Conservation (phyloP, 805 yeast genomes). For the Candida cerambycidarum region DNA sequence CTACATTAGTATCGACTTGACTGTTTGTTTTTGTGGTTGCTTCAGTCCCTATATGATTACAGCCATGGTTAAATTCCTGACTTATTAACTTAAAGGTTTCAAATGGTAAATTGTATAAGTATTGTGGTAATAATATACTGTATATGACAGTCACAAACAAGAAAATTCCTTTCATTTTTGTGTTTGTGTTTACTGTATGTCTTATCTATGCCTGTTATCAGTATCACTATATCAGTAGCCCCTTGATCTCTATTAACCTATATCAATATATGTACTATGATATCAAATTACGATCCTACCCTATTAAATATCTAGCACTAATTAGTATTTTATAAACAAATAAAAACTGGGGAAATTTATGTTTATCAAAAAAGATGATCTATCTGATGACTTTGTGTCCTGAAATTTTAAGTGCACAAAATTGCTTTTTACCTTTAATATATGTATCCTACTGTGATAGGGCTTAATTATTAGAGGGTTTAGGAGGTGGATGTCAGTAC, state of each 20-base stretch:
- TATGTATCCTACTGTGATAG: too few relatives aligned
- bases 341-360: constrained; percentile 1
- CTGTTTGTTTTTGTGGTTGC: too few relatives aligned
- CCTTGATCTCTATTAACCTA: too few relatives aligned
- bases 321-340: constrained; percentile 2
- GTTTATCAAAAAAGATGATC: constrained; percentile 7
- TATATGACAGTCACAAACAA: background rate
- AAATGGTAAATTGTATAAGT: constrained; percentile 2
- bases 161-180: background rate
- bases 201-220: background rate
- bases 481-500: too few relatives aligned
- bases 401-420: constrained; percentile 5
- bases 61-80: background rate
- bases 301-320: constrained; percentile 4
- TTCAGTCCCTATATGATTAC: too few relatives aligned
- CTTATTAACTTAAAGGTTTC: background rate
- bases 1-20: constrained; percentile 24
- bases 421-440: too few relatives aligned
- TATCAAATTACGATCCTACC: too few relatives aligned
- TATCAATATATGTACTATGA: too few relatives aligned
- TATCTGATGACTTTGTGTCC: constrained; percentile 6
- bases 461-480: too few relatives aligned
- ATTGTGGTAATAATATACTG: constrained; percentile 8
- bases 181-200: background rate
- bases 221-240: too few relatives aligned